Evolutionary conservation across 768 basidiomycete genomes (phyloP), one percentile per base, ranked within the genome.

Genomic region (Macrolepiota dolichaula): DNA sequence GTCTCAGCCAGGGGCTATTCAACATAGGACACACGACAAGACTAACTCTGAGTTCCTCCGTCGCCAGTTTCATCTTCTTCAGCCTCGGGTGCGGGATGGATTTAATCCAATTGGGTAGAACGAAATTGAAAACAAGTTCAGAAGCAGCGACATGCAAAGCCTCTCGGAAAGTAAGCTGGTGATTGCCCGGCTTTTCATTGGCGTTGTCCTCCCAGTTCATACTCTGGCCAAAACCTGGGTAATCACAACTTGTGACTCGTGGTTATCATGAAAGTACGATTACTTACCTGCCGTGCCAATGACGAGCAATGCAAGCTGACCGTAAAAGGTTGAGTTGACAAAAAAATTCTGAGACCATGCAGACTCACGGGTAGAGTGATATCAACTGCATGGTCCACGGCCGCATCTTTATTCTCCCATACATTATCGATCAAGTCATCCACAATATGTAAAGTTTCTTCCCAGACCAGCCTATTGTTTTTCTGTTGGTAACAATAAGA

Each of bases 221-320:
- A 47, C 68, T 70, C 36, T 77, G 76, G 2, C 85, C 85, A 64
- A 86, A 87, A 4, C 83, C 79, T 82, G 57, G 19, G 27, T 37
- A 56, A 37, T n/a, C 22, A 24, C 29, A 29, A 27, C 35, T 40
- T 42, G 61, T 22, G 1, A 37, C 17, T 12, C 29, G 24, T 9
- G 24, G 11, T 12, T 32, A 19, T 4, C 4, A 37, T 61, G 15
- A 47, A 15, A 22, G 1, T 29, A n/a, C n/a, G 27, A 22, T 24
- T 1, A 63, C 67, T 29, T 62, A 80, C 81, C 84, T 62, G 85
- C 85, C 2, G 76, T 76, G 29, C 83, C 77, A 57, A 86, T 83
- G 35, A 85, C 78, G 55, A 82, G 80, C 2, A 86, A 76, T 0
- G 85, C 80, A 42, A 85, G 77, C 85, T 85, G 44, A 7, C n/a